Conservation (phyloP, 371 early-diverging fungal species). For the Mucor velutinosus region DNA sequence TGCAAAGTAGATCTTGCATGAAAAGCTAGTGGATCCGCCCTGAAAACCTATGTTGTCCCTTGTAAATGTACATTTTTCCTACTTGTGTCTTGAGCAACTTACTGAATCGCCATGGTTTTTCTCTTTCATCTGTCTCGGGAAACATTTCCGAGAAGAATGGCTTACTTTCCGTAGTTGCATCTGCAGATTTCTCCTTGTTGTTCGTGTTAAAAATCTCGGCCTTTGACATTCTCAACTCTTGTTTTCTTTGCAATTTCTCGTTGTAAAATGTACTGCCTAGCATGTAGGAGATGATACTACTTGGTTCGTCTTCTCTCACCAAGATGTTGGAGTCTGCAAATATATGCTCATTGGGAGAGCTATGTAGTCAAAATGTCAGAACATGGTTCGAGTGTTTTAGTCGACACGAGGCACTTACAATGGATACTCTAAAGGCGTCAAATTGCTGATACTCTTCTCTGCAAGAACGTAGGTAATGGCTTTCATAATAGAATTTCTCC, state of each 20-base stretch:
- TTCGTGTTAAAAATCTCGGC: constrained; percentile 8
- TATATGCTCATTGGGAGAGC: constrained; percentile 80
- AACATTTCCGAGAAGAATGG: constrained; percentile 26
- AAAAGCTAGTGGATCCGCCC: constrained; percentile 76
- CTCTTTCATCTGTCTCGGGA: constrained; percentile 30
- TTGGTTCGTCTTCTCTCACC: constrained; percentile 91
- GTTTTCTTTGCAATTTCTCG: constrained; percentile 39
- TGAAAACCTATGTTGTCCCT: constrained; percentile 48
- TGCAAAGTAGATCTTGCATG: constrained; percentile 90
- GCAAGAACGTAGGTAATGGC: constrained; percentile 78
- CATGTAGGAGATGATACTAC: constrained; percentile 90
- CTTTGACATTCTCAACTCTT: constrained; percentile 28
- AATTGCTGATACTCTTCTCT: constrained; percentile 62
- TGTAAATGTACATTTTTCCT: too few species aligned
- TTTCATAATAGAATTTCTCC: constrained; percentile 70
- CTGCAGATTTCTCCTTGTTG: constrained; percentile 10
- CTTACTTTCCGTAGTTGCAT: constrained; percentile 4
- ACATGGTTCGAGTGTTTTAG: neutral
- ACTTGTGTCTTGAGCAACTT: neutral
- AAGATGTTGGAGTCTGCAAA: constrained; percentile 82
- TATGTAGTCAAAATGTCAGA: constrained; percentile 14
- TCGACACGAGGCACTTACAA: constrained; percentile 48
- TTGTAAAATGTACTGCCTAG: constrained; percentile 55
- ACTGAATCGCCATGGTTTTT: constrained; percentile 30
- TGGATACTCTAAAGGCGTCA: constrained; percentile 77